These are phyloP conservation scores for Erigeron canadensis DNA, from an alignment of 129 eudicot genomes.

Conservation along the genomic window DNA sequence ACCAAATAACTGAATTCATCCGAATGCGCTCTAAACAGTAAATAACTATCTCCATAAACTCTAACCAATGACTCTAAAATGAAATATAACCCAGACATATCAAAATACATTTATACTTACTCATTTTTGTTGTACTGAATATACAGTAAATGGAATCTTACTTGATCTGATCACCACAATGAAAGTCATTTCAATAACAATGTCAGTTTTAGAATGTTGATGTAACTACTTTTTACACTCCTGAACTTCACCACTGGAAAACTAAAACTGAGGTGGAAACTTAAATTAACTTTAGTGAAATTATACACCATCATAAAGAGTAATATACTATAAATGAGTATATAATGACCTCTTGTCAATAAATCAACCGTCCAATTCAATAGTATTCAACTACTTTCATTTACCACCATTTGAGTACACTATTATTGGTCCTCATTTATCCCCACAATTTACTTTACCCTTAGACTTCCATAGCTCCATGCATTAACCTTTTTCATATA, in stretches of 20 bases:
- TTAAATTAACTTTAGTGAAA: not conserved
- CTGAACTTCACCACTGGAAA: not conserved
- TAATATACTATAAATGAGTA: not conserved
- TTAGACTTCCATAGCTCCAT: not conserved
- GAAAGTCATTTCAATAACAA: too few relatives aligned
- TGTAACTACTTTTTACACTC: too few relatives aligned
- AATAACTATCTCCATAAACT: too few relatives aligned
- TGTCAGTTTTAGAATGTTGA: too few relatives aligned
- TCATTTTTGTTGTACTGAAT: too few relatives aligned
- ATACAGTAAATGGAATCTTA: too few relatives aligned
- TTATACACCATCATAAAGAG: not conserved
- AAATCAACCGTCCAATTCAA: slow-evolving; percentile 25
- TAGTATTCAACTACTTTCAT: slow-evolving; percentile 33
- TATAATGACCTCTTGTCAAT: slow-evolving; percentile 3
- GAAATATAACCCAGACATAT: too few relatives aligned
- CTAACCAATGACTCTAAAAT: too few relatives aligned
- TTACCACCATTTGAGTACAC: slow-evolving; percentile 18
- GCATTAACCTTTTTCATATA: not conserved
- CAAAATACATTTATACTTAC: too few relatives aligned
- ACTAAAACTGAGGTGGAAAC: not conserved
- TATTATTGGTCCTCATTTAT: slow-evolving; percentile 4
- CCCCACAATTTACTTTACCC: slow-evolving; percentile 11
- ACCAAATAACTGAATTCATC: too few relatives aligned
- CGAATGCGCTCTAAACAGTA: too few relatives aligned
- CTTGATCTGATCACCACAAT: too few relatives aligned